These are phyloP conservation scores for Letharia lupina DNA, from an alignment of 495 filamentous ascomycete genomes.

Conservation along the genomic window DNA sequence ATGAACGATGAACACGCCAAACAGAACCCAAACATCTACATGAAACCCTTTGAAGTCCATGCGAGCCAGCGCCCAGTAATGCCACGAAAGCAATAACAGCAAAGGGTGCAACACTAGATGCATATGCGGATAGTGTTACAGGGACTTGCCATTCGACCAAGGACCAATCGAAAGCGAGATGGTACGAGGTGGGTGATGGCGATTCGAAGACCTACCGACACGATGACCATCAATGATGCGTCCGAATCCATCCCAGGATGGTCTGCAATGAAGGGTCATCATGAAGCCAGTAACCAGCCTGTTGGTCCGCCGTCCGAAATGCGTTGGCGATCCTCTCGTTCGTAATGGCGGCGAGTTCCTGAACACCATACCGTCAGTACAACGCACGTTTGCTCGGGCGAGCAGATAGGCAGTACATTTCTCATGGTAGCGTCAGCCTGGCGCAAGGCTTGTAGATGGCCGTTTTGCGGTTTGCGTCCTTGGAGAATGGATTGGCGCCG, in stretches of 20 bases:
- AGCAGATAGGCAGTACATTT: constrained; percentile 37
- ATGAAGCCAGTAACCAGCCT: constrained; percentile 63
- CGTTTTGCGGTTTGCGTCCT: constrained; percentile 51
- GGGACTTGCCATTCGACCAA: not conserved
- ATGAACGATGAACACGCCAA: not conserved
- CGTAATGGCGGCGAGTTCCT: constrained; percentile 62
- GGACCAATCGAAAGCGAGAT: not conserved
- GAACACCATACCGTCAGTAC: constrained; percentile 14
- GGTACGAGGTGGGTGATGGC: not conserved
- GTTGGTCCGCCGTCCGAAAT: constrained; percentile 53
- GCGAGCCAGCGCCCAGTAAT: constrained; percentile 17
- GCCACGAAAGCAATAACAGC: not conserved
- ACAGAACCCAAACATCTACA: not conserved
- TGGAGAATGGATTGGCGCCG: constrained; percentile 58
- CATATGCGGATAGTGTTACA: not conserved
- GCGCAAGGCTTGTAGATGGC: constrained; percentile 51
- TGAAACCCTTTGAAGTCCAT: not conserved
- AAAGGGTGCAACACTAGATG: not conserved
- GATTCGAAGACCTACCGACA: not conserved
- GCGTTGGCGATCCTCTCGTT: constrained; percentile 58
- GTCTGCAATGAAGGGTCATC: constrained; percentile 54
- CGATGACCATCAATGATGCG: constrained; percentile 27
- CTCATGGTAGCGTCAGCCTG: constrained; percentile 51
- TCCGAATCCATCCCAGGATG: constrained; percentile 40
- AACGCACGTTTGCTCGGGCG: not conserved